Percentiles rank a stretch among this genome's conserved stretches.
These are phyloP conservation scores for Cyphellophora europaea DNA, from an alignment of 2,329 filamentous ascomycete genomes.

Conservation along the genomic window DNA sequence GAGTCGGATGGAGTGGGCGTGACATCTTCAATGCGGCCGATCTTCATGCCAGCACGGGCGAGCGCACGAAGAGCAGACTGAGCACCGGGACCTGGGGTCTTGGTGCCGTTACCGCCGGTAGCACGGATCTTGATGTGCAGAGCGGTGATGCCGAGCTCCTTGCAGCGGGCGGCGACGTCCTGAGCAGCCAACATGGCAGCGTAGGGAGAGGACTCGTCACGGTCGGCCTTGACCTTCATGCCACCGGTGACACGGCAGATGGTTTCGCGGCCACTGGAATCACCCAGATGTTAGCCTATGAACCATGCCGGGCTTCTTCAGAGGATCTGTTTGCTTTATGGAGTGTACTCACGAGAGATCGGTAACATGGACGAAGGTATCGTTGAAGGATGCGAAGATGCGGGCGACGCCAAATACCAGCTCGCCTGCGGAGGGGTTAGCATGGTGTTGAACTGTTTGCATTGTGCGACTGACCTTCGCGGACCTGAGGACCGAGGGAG, in stretches of 20 bases:
- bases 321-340: conserved; percentile 22
- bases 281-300: conserved; percentile 57
- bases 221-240: conserved; percentile 99
- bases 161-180: conserved; percentile 86
- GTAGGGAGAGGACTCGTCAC: conserved; percentile 99
- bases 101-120: conserved; percentile 99
- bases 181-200: conserved; percentile 99
- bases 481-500: conserved; percentile 91
- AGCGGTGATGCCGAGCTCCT: conserved; percentile 79
- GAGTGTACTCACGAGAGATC: conserved; percentile 72
- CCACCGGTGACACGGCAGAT: conserved; percentile 99
- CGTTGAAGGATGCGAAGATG: conserved; percentile 94
- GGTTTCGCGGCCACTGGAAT: conserved; percentile 95
- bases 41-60: conserved; percentile 99
- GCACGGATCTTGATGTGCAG: conserved; percentile 99
- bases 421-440: conserved; percentile 56
- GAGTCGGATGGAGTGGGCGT: conserved; percentile 98
- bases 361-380: conserved; percentile 96
- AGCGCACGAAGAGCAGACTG: conserved; percentile 98
- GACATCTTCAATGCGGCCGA: conserved; percentile 98
- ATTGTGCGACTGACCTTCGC: conserved; percentile 62
- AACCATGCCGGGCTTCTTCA: conserved; percentile 25
- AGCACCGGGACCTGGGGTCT: conserved; percentile 98
- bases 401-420: conserved; percentile 96
- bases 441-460: neutral